Percentiles rank a stretch among this genome's conserved stretches.
Evolutionary conservation across 768 basidiomycete species (phyloP).

Genomic region (Naganishia vishniacii): DNA sequence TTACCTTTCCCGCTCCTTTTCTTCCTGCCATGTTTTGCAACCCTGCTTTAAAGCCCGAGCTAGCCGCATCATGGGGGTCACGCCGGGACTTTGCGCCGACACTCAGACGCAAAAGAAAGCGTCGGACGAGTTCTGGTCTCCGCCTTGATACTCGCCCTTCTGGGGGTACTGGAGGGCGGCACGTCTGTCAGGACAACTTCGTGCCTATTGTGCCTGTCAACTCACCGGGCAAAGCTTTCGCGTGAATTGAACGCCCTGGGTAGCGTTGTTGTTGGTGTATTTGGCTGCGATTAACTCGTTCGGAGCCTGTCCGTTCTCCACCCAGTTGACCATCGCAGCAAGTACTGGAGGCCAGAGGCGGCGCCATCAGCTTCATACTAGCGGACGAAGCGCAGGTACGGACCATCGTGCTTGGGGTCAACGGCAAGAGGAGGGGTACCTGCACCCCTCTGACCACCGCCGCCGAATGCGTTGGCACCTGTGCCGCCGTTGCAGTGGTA

Average conservation of each 20-base stretch:
- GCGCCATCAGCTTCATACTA: neutral
- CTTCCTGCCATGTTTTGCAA: too few species aligned
- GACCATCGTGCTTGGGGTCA: neutral
- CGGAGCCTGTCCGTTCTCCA: slow-evolving; percentile 3
- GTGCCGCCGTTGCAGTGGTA: slow-evolving; percentile 43
- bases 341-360: neutral
- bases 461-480: slow-evolving; percentile 23
- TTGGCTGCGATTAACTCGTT: slow-evolving; percentile 12
- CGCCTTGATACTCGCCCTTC: slow-evolving; percentile 2
- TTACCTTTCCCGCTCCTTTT: neutral
- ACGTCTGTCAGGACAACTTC: too few species aligned
- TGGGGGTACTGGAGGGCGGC: neutral
- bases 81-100: neutral
- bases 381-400: neutral
- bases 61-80: too few species aligned
- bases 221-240: slow-evolving; percentile 19
- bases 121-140: slow-evolving; percentile 7
- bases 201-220: too few species aligned
- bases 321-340: slow-evolving; percentile 13
- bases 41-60: too few species aligned
- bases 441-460: slow-evolving; percentile 11
- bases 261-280: slow-evolving; percentile 23
- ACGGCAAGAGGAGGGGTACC: slow-evolving; percentile 6
- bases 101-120: neutral
- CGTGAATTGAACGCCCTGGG: slow-evolving; percentile 23